phyloP scores from a whole-genome alignment of 2,329 filamentous ascomycete species.

The Lojkania enalia region DNA sequence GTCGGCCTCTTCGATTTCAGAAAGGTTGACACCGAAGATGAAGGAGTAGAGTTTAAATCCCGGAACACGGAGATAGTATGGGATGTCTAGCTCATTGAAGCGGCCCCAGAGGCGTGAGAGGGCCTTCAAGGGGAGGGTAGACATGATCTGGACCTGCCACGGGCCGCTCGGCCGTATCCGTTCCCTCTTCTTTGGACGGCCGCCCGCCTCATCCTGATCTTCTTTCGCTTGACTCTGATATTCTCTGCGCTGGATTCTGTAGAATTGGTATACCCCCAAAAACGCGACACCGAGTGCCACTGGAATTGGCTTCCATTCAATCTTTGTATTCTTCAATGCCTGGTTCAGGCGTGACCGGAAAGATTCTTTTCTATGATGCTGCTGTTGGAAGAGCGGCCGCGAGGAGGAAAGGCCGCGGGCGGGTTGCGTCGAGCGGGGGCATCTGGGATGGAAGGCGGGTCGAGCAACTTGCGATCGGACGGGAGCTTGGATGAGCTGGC shows the following conservation, averaged over 20 bases:
- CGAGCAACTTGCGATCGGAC: conserved; percentile 19
- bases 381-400: conserved; percentile 46
- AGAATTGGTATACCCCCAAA: conserved; percentile 80
- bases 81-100: conserved; percentile 88
- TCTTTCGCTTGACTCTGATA: conserved; percentile 47
- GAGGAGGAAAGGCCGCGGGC: conserved; percentile 46
- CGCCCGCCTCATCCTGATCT: conserved; percentile 52
- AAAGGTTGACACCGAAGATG: conserved; percentile 79
- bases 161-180: conserved; percentile 80
- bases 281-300: conserved; percentile 84
- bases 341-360: conserved; percentile 61
- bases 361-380: conserved; percentile 53
- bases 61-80: conserved; percentile 83
- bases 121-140: conserved; percentile 86
- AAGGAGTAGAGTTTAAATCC: conserved; percentile 91
- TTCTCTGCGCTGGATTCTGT: conserved; percentile 66
- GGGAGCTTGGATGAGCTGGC: conserved; percentile 29
- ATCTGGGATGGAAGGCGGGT: conserved; percentile 12
- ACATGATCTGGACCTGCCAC: conserved; percentile 94
- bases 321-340: conserved; percentile 65
- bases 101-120: conserved; percentile 86
- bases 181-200: conserved; percentile 56
- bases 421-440: conserved; percentile 22
- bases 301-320: conserved; percentile 90
- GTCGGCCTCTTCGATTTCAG: conserved; percentile 83